Percentiles rank a stretch among this genome's conserved stretches.
Evolutionary conservation across 2,329 filamentous ascomycete genomes (phyloP).

Genomic region (Tothia fuscella): DNA sequence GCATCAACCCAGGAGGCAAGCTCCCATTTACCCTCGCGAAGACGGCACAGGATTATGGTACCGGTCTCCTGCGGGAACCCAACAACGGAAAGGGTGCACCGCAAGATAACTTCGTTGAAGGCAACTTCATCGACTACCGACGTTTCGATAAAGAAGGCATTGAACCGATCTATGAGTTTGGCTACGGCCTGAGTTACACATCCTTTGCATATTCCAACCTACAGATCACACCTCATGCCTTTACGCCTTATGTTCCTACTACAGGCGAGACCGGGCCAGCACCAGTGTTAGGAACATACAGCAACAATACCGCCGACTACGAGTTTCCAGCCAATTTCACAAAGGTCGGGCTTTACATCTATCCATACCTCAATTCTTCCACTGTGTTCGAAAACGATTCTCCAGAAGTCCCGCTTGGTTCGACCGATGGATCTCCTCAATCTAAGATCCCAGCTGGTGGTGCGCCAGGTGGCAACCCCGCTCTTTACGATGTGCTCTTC

Average conservation of each 20-base stretch:
- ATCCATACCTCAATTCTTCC: constrained; percentile 58
- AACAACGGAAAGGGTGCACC: constrained; percentile 57
- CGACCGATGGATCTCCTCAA: constrained; percentile 45
- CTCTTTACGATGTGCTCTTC: constrained; percentile 58
- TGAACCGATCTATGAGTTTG: constrained; percentile 68
- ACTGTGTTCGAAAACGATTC: constrained; percentile 38
- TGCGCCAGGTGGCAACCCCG: constrained; percentile 46
- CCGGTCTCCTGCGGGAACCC: constrained; percentile 53
- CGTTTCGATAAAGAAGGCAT: constrained; percentile 56
- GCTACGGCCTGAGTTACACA: constrained; percentile 69
- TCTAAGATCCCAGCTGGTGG: constrained; percentile 52
- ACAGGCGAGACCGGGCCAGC: constrained; percentile 51
- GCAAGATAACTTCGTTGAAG: constrained; percentile 64
- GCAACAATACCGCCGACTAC: constrained; percentile 53
- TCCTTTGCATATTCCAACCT: constrained; percentile 66
- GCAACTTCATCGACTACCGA: constrained; percentile 72
- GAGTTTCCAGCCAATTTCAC: constrained; percentile 51
- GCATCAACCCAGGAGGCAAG: constrained; percentile 69
- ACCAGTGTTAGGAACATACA: constrained; percentile 52
- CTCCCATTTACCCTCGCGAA: constrained; percentile 81
- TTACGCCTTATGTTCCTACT: constrained; percentile 45
- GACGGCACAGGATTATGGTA: constrained; percentile 59
- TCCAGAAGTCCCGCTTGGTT: constrained; percentile 48
- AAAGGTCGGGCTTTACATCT: constrained; percentile 47
- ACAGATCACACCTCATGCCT: constrained; percentile 39